Evolutionary conservation across 805 yeast species (phyloP).

Genomic region (Candida montana): DNA sequence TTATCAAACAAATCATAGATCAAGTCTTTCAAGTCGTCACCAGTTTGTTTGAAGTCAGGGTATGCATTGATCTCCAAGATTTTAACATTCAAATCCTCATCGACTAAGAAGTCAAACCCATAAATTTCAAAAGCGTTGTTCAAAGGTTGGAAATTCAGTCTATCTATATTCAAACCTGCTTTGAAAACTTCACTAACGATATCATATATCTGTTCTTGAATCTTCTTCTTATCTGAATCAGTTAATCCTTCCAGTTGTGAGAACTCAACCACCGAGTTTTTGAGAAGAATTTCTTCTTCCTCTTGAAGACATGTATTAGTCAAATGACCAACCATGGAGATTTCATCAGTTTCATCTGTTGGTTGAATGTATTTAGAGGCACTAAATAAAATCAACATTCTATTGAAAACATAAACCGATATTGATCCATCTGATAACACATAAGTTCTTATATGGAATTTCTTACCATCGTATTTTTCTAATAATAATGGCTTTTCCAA

Average conservation of each 20-base stretch:
- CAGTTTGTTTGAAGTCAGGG: constrained; percentile 97
- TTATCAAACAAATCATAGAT: constrained; percentile 64
- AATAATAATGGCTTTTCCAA: constrained; percentile 62
- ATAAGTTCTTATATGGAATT: constrained; percentile 87
- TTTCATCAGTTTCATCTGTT: constrained; percentile 38
- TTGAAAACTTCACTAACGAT: constrained; percentile 66
- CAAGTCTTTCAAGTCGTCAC: constrained; percentile 59
- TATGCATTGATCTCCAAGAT: constrained; percentile 86
- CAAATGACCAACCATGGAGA: constrained; percentile 54
- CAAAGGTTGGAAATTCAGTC: constrained; percentile 79
- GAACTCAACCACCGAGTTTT: constrained; percentile 56
- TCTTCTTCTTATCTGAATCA: constrained; percentile 29
- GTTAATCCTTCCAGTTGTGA: constrained; percentile 45
- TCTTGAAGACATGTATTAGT: constrained; percentile 92
- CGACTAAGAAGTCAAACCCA: constrained; percentile 85
- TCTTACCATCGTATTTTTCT: constrained; percentile 52
- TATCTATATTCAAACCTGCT: constrained; percentile 79
- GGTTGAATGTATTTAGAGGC: constrained; percentile 37
- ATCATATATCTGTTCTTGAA: constrained; percentile 52
- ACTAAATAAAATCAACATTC: constrained; percentile 82
- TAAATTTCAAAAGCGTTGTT: constrained; percentile 78
- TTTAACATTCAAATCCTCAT: constrained; percentile 45
- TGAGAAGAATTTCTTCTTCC: constrained; percentile 32
- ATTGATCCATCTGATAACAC: constrained; percentile 72
- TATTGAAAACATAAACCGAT: constrained; percentile 70